Conservation (phyloP, 2,329 filamentous ascomycete species). For the Aspergillus luchuensis region DNA sequence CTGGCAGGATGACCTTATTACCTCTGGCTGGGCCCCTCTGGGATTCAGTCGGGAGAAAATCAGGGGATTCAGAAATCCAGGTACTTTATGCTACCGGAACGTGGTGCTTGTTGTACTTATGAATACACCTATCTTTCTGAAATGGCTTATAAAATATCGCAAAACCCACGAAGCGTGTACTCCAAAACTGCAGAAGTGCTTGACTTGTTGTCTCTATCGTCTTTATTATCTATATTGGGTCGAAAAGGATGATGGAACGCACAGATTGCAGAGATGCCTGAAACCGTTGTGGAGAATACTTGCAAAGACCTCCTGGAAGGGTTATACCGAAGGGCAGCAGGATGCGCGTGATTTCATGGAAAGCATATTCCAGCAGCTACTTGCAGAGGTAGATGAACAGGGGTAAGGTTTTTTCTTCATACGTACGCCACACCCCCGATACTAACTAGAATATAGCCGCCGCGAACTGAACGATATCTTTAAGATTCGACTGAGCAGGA, state of each 20-base stretch:
- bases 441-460: neutral
- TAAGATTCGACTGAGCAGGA: constrained; percentile 1
- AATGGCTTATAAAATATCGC: constrained; percentile 23
- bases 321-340: constrained; percentile 12
- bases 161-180: neutral
- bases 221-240: constrained; percentile 25
- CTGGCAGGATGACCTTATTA: neutral
- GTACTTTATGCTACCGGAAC: constrained; percentile 33
- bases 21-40: neutral
- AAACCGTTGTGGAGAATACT: constrained; percentile 11
- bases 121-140: constrained; percentile 28
- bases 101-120: constrained; percentile 26
- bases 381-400: neutral
- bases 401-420: neutral
- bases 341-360: constrained; percentile 24
- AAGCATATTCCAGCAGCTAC: constrained; percentile 10
- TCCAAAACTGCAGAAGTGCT: neutral
- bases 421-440: neutral
- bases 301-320: constrained; percentile 1
- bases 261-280: neutral
- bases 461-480: constrained; percentile 6
- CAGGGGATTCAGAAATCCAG: constrained; percentile 15
- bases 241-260: neutral
- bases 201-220: constrained; percentile 20
- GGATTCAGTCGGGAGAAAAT: neutral